Conservation (phyloP, 495 filamentous ascomycete genomes). For the Aspergillus ostianus region DNA sequence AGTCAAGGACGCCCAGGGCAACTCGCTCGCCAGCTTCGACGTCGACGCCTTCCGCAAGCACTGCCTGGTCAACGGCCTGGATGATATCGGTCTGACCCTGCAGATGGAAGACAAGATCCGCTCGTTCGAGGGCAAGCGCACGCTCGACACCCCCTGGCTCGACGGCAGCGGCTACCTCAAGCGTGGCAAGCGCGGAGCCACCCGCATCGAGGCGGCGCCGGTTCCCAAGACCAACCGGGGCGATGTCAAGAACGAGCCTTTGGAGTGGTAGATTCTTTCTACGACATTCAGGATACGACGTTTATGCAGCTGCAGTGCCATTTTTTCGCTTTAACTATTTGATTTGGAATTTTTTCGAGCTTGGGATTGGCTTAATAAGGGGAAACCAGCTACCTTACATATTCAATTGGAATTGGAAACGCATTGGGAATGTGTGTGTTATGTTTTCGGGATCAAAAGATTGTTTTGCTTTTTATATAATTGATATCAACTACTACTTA, state of each 20-base stretch:
- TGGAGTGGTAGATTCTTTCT: slow-evolving; percentile 72
- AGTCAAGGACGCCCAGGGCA: slow-evolving; percentile 73
- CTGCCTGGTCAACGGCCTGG: slow-evolving; percentile 90
- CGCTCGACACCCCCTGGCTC: slow-evolving; percentile 83
- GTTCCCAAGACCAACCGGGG: slow-evolving; percentile 92
- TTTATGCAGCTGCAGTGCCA: slow-evolving; percentile 8
- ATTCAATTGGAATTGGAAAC: background rate
- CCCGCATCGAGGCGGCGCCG: slow-evolving; percentile 76
- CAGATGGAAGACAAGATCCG: slow-evolving; percentile 87
- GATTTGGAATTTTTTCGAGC: background rate
- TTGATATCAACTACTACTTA: background rate
- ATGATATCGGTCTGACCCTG: slow-evolving; percentile 94
- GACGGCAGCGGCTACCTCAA: slow-evolving; percentile 85
- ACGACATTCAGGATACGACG: slow-evolving; percentile 6
- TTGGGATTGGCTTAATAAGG: background rate
- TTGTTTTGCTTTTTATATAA: background rate
- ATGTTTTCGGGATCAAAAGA: slow-evolving; percentile 5
- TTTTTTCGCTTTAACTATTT: background rate
- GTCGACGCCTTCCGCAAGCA: slow-evolving; percentile 92
- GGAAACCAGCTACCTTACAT: background rate
- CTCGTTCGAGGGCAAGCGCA: slow-evolving; percentile 75
- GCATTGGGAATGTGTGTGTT: slow-evolving; percentile 8
- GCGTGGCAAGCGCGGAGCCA: slow-evolving; percentile 61
- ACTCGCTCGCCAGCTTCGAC: slow-evolving; percentile 72
- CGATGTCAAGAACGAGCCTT: slow-evolving; percentile 77